Evolutionary conservation across 139 green algal species (phyloP).

Genomic region (Chlorella vulgaris): DNA sequence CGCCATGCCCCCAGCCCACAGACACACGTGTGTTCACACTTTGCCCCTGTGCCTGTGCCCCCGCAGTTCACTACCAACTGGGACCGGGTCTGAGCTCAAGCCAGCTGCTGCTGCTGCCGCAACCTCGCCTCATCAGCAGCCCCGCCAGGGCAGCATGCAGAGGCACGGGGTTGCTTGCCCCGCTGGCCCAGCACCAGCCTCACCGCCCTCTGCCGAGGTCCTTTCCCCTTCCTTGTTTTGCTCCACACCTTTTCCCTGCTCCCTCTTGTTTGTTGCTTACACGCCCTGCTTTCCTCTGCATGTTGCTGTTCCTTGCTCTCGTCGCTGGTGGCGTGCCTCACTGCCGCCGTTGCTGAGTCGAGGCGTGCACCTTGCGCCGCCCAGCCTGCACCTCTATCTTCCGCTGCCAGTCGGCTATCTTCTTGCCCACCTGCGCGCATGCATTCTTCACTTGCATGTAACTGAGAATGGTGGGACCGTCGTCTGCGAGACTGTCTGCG

Average conservation of each 20-base stretch:
- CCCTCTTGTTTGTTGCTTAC: neutral
- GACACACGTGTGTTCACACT: too few relatives aligned
- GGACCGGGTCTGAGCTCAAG: conserved; percentile 4
- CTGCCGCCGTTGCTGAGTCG: neutral
- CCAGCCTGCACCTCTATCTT: conserved; percentile 71
- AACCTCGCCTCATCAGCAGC: too few relatives aligned
- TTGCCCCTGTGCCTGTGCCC: neutral
- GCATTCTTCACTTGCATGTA: conserved; percentile 84
- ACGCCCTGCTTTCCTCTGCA: neutral
- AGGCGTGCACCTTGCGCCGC: neutral
- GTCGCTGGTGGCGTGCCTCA: neutral
- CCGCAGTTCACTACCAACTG: neutral
- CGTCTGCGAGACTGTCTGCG: neutral
- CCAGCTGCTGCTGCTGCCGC: too few relatives aligned
- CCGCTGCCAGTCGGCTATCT: conserved; percentile 66
- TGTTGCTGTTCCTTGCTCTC: neutral
- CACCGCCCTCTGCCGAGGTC: too few relatives aligned
- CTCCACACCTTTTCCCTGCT: too few relatives aligned
- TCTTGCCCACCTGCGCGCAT: conserved; percentile 70
- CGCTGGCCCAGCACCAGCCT: too few relatives aligned
- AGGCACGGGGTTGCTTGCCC: too few relatives aligned
- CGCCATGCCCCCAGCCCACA: too few relatives aligned
- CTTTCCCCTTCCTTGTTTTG: too few relatives aligned
- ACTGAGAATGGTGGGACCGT: conserved; percentile 77
- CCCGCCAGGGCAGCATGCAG: too few relatives aligned